Conservation (phyloP, 2,329 filamentous ascomycete genomes). For the Ophiostoma angusticollis region DNA sequence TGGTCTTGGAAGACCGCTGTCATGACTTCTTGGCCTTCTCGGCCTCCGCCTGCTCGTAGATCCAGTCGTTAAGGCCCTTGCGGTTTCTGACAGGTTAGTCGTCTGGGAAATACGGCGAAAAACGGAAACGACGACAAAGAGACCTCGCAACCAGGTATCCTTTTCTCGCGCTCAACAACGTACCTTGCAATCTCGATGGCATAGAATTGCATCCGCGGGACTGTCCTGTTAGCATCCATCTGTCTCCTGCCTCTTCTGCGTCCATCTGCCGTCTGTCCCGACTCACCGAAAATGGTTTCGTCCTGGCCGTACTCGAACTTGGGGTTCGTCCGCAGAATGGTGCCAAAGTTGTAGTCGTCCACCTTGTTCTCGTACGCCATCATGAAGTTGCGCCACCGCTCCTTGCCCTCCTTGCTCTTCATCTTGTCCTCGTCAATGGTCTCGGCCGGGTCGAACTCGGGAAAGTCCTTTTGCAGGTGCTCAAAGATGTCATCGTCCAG, state of each 20-base stretch:
- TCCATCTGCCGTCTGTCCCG: not conserved
- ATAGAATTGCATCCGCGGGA: conserved; percentile 47
- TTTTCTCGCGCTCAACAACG: no score
- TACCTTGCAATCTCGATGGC: conserved; percentile 36
- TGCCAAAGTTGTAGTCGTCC: conserved; percentile 97
- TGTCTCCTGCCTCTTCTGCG: not conserved
- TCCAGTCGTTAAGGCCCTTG: conserved; percentile 87
- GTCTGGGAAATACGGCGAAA: not conserved
- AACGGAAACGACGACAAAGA: not conserved
- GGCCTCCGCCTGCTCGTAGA: conserved; percentile 71
- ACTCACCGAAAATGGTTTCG: conserved; percentile 78
- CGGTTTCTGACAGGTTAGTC: conserved; percentile 66
- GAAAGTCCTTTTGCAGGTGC: conserved; percentile 78
- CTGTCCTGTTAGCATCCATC: conserved; percentile 19
- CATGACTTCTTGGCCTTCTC: conserved; percentile 28
- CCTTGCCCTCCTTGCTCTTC: conserved; percentile 96
- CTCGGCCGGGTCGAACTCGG: conserved; percentile 73
- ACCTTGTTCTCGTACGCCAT: conserved; percentile 86
- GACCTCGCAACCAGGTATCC: no score
- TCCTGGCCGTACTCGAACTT: conserved; percentile 78
- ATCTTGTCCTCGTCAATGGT: conserved; percentile 84
- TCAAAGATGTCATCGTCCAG: conserved; percentile 90
- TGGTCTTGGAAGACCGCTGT: no score
- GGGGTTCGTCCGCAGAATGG: conserved; percentile 69
- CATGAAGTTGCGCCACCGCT: conserved; percentile 89